Evolutionary conservation across 176 grass and related monocot genomes (phyloP).

Genomic region (Carex scoparia): DNA sequence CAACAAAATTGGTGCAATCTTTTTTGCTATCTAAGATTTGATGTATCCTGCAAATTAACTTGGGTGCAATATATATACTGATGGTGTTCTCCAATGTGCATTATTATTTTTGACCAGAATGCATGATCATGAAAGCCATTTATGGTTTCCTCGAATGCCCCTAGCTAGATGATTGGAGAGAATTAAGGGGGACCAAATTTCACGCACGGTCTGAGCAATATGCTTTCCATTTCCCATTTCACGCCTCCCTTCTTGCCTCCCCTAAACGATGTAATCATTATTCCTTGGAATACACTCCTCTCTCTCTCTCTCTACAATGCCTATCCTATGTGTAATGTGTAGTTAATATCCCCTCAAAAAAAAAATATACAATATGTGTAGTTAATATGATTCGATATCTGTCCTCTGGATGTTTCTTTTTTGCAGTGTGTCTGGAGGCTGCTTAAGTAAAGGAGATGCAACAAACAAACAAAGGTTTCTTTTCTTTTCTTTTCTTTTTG

Average conservation of each 20-base stretch:
- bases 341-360: too few species aligned
- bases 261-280: slow-evolving; percentile 86
- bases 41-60: neutral
- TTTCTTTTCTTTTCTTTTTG: slow-evolving; percentile 19
- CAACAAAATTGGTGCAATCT: too few species aligned
- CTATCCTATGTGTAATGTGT: neutral
- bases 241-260: slow-evolving; percentile 57
- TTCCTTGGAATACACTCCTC: slow-evolving; percentile 98
- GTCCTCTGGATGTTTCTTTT: slow-evolving; percentile 16
- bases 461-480: slow-evolving; percentile 17
- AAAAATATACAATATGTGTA: neutral
- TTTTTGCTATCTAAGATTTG: too few species aligned
- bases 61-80: too few species aligned
- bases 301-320: neutral
- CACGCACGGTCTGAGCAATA: slow-evolving; percentile 52
- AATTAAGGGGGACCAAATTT: slow-evolving; percentile 45
- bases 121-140: neutral
- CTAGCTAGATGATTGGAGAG: neutral
- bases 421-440: slow-evolving; percentile 31
- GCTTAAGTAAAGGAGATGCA: slow-evolving; percentile 6
- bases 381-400: slow-evolving; percentile 25
- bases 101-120: neutral
- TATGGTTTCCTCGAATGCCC: neutral
- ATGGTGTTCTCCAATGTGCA: neutral
- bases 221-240: slow-evolving; percentile 58